These are phyloP conservation scores for Coniferiporia sulphurascens DNA, from an alignment of 1,284 basidiomycete genomes.

Conservation along the genomic window DNA sequence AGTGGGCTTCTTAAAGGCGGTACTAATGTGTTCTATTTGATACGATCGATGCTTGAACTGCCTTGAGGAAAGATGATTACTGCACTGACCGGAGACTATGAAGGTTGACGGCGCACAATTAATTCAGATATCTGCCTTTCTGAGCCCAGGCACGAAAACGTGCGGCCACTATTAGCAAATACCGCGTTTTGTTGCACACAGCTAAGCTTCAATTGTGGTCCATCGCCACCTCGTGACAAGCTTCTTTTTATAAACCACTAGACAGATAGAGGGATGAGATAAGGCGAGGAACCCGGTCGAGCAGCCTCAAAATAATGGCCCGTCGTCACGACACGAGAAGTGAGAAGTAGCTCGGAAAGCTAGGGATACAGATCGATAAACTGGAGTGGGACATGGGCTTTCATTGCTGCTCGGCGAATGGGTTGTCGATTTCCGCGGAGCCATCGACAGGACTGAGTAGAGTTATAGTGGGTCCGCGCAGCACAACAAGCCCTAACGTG, in stretches of 20 bases:
- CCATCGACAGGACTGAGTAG: constrained; percentile 92
- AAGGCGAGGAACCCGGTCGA: neutral
- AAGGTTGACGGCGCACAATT: too few species aligned
- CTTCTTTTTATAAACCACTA: neutral
- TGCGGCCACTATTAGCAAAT: too few species aligned
- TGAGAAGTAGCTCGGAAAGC: neutral
- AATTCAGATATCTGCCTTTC: too few species aligned
- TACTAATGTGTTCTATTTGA: too few species aligned
- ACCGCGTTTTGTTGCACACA: too few species aligned
- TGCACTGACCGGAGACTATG: too few species aligned
- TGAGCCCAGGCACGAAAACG: too few species aligned
- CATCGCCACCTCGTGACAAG: neutral
- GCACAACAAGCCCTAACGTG: constrained; percentile 77
- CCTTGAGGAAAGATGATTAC: too few species aligned
- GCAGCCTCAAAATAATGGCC: constrained; percentile 16
- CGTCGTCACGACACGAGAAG: neutral
- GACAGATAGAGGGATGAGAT: neutral
- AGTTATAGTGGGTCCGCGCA: constrained; percentile 89
- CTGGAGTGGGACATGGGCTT: neutral
- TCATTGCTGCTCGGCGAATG: constrained; percentile 58
- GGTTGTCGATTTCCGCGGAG: constrained; percentile 85
- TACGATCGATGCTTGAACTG: too few species aligned
- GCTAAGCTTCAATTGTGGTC: neutral
- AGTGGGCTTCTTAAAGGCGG: too few species aligned
- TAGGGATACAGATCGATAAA: neutral